Conservation (phyloP, 345 rosid species). For the Theobroma cacao region DNA sequence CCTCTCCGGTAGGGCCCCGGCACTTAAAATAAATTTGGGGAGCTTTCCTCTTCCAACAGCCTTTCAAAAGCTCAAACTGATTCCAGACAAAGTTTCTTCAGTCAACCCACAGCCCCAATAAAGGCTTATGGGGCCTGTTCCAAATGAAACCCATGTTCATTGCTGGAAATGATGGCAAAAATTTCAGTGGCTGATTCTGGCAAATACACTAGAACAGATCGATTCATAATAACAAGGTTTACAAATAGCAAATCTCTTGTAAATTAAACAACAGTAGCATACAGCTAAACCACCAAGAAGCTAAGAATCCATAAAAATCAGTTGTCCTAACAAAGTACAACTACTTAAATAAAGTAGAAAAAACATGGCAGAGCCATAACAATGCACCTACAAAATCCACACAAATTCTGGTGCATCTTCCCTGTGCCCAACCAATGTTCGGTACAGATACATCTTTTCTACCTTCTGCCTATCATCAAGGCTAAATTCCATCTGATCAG, state of each 20-base stretch:
- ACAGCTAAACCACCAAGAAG: slow-evolving; percentile 24
- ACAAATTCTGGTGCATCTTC: slow-evolving; percentile 77
- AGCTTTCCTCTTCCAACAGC: background rate
- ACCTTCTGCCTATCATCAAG: slow-evolving; percentile 48
- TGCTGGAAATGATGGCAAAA: background rate
- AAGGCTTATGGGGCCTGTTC: background rate
- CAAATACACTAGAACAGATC: slow-evolving; percentile 18
- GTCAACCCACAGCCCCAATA: background rate
- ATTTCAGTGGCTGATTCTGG: background rate
- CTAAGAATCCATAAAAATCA: slow-evolving; percentile 26
- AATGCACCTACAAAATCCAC: slow-evolving; percentile 49
- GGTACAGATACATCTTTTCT: slow-evolving; percentile 80
- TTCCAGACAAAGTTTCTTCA: background rate
- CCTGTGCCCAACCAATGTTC: slow-evolving; percentile 75
- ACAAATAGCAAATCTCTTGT: slow-evolving; percentile 24
- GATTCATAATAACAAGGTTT: slow-evolving; percentile 21
- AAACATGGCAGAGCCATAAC: background rate
- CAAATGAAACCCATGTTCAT: background rate
- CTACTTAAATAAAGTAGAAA: slow-evolving; percentile 19
- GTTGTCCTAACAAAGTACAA: slow-evolving; percentile 26
- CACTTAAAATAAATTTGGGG: background rate
- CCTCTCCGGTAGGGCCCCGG: background rate
- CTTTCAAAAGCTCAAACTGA: background rate
- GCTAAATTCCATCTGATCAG: slow-evolving; percentile 34
- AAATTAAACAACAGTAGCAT: slow-evolving; percentile 24